Base-by-base conservation (phyloP, 345 rosid genomes). In the Schrenkiella parvula region DNA sequence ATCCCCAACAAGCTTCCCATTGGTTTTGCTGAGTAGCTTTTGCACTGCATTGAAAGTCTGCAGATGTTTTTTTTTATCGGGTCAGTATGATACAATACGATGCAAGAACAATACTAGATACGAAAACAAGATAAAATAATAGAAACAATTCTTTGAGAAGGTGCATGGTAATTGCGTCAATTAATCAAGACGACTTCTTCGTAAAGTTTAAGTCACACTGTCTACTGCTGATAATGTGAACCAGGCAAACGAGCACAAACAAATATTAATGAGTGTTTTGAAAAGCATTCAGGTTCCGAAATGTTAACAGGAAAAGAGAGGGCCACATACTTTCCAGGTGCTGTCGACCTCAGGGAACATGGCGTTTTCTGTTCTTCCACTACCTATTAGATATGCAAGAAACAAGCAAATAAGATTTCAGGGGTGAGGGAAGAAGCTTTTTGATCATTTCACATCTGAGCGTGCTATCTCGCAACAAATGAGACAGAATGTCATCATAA, bases 311-410 rank as follows among this genome's bases (percentile, higher is more conserved):
- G 53, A 44, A 76, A 41, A 73, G 70, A 29, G 71, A 76, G 70
- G 73, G 43, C 75, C 56, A 77, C 89, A n/a, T 85, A 93, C 92
- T 84, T 91, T 88, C 95, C 95, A 91, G 18, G 88, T 83, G 84
- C 96, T 89, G 85, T 89, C 96, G 68, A 95, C 97, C 59, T 95
- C 96, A 70, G 99, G 97, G 76, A 95, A 95, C 92, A 95, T 82
- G 81, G 67, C 56, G 62, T 81, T 91, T 38, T 89, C 90, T 68
- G 89, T 77, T 74, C 59, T 80, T 74, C 82, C 84, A 48, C 82
- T 77, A 75, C 96, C 91, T 91, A 71, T 41, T 57, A 57, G 50
- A 60, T 35, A 44, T 28, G 14, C 52, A 34, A 34, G 13, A 46
- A 55, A 56, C 51, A 3, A 51, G 55, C 64, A 68, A 63, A 51